Evolutionary conservation across 257 asterid genomes (phyloP), one percentile per base, ranked within the genome.

Genomic region (Solanum tacnaense): DNA sequence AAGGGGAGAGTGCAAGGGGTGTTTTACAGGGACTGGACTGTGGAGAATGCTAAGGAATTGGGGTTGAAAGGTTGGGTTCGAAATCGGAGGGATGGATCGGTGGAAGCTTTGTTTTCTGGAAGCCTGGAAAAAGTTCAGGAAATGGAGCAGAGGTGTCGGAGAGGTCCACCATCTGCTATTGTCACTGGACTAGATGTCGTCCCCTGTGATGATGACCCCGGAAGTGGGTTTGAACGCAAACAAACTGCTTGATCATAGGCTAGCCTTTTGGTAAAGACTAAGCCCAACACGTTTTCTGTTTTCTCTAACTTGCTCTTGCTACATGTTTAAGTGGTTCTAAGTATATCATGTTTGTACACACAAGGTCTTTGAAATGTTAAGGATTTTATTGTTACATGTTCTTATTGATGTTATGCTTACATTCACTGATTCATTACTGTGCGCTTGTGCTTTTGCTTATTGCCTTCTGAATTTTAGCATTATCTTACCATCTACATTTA

Each of bases 1-100:
- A 96, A 96, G 89, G 98, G 98, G 44, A 91, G 98, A 91, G 98
- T 96, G 74, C 98, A 95, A 90, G 99, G 98, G 46, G 99, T 96
- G 34, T 96, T 96, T 89, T 96, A 94, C 68, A 91, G 99, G 90
- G 93, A 96, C 86, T 96, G 98, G 98, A 94, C 99, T 0, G 84
- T 94, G 56, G 95, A 93, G 38, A 96, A 94, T 90, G 98, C 99
- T 31, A 89, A 88, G 84, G 96, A 93, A 75, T 88, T 96, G 89
- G 98, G 97, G 11, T 87, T 96, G 89, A 94, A 92, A 73, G 98
- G 98, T 20, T 97, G 99, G 99, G 99, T 96, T n/a, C 91, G 99
- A 86, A 97, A 97, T 93, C 92, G 94, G 85, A 90, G 98, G 89
- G 98, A 97, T 60, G 98, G 98, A 31, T 91, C 98, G 0, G 98